Conservation (phyloP, 2,329 filamentous ascomycete species). For the Beauveria pseudobassiana region DNA sequence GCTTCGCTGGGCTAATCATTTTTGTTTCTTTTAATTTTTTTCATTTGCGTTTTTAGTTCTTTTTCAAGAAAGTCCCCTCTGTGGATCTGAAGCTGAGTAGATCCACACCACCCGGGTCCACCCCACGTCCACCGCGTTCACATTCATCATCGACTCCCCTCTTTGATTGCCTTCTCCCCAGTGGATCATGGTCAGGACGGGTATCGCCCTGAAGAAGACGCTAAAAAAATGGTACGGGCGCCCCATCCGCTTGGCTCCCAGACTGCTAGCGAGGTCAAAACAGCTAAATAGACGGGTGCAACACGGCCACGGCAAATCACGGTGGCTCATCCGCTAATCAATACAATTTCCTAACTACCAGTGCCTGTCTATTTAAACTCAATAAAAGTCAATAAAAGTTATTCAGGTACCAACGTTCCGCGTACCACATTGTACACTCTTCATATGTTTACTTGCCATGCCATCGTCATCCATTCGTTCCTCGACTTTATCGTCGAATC, state of each 20-base stretch:
- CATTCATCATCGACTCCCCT: neutral
- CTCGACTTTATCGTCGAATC: too few species aligned
- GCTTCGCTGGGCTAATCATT: neutral
- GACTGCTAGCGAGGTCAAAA: too few species aligned
- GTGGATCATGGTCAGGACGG: slow-evolving; percentile 7
- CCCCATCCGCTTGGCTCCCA: neutral
- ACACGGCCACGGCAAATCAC: neutral
- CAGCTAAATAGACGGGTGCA: neutral
- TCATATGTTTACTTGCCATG: too few species aligned
- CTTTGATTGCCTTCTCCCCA: neutral
- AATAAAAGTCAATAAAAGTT: too few species aligned
- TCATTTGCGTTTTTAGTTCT: too few species aligned
- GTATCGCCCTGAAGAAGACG: slow-evolving; percentile 7
- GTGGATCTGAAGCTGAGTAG: neutral
- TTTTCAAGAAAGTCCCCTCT: too few species aligned
- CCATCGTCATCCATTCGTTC: too few species aligned
- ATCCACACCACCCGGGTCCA: neutral
- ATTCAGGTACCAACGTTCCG: too few species aligned
- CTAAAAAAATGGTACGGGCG: neutral
- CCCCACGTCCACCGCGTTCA: neutral
- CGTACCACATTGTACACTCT: too few species aligned
- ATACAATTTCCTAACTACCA: too few species aligned
- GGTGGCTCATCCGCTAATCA: too few species aligned
- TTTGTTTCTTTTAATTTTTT: neutral
- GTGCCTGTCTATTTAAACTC: too few species aligned